phyloP scores from a whole-genome alignment of 176 grass and related monocot species.

The Tuctoria greenei region DNA sequence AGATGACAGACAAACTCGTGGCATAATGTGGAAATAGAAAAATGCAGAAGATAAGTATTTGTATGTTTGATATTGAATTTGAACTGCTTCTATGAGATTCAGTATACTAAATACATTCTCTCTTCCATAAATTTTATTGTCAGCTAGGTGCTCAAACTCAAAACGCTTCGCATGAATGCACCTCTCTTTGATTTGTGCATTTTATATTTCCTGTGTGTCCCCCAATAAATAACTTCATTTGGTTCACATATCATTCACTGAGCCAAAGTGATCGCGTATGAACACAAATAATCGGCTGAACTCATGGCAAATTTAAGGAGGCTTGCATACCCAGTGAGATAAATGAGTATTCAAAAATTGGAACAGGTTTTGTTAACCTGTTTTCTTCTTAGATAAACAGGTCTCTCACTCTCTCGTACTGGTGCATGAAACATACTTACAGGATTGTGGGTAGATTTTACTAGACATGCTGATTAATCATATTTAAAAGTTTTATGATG shows the following conservation, averaged over 20 bases:
- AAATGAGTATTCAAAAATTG: neutral
- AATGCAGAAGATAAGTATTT: neutral
- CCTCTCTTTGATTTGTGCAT: neutral
- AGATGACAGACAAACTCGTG: neutral
- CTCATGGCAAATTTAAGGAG: neutral
- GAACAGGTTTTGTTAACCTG: neutral
- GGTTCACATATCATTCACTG: neutral
- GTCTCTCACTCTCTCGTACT: conserved; percentile 15
- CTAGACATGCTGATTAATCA: conserved; percentile 2
- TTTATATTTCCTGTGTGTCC: neutral
- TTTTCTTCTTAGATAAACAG: conserved; percentile 14
- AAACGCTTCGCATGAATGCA: neutral
- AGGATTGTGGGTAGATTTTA: neutral
- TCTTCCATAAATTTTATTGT: neutral
- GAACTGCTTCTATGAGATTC: neutral
- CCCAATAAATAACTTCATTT: neutral
- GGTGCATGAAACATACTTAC: neutral
- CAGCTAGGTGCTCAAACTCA: neutral
- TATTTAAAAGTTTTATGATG: conserved; percentile 7
- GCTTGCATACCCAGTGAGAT: neutral
- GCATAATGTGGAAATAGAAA: neutral
- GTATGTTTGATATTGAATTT: neutral
- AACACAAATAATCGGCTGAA: neutral
- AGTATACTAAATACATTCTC: neutral
- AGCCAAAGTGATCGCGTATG: neutral